Evolutionary conservation across 2,329 filamentous ascomycete genomes (phyloP), one percentile per base, ranked within the genome.

Genomic region (Corinectria fuckeliana): DNA sequence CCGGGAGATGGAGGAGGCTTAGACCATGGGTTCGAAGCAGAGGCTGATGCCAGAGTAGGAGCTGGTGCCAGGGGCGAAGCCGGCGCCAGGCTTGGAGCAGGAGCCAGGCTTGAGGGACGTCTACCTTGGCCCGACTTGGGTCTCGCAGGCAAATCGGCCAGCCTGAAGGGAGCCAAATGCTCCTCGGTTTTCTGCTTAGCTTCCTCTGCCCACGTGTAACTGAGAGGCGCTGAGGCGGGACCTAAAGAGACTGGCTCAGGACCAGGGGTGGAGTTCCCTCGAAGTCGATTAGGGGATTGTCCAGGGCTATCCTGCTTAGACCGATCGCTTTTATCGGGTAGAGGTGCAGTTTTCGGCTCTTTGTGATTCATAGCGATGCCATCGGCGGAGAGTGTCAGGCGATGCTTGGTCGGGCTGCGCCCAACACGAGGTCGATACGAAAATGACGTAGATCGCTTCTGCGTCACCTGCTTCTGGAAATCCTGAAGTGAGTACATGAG

Each of bases 401-500:
- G 80, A 71, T 89, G 87, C 73, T 86, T 87, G 0, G 82, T 83
- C 7, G 85, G 82, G 60, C 84, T 87, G 60, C 84, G 78, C 45
- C 82, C 84, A 18, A 76, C 76, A 32, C 80, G 79, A 23, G 76
- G 80, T 74, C 81, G 77, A 70, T 83, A 72, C 65, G 84, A 75
- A 62, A 83, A 79, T 25, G 75, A 77, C 14, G 78, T 74, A 1
- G 77, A 61, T 64, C 78, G 83, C 73, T 80, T 85, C 70, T 81
- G 83, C 1, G 81, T 76, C 3, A 89, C 74, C 48, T 88, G 81
- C 70, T 89, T 89, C 66, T 89, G 87, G 72, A 93, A 94, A 70
- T 94, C 91, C 73, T 93, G 91, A 47, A 96, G 79, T 66, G 92
- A 93, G 81, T 95, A 95, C 83, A 96, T 93, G 66, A 96, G 81